Conservation (phyloP, 192 early-diverging fungal species). For the Entomortierella chlamydospora region DNA sequence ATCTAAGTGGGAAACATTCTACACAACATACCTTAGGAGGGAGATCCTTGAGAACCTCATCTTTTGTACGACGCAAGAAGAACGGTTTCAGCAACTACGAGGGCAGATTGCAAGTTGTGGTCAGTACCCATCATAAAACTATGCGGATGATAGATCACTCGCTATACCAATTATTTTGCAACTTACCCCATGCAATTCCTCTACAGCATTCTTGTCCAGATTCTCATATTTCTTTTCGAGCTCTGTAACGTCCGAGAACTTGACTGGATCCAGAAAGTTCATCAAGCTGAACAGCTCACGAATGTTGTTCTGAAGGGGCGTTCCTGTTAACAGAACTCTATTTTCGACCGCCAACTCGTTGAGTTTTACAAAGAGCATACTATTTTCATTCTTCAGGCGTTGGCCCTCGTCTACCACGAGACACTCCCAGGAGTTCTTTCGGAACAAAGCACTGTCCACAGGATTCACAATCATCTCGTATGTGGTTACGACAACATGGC, state of each 20-base stretch:
- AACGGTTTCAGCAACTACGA: constrained; percentile 70
- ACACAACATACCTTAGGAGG: constrained; percentile 65
- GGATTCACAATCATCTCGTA: constrained; percentile 69
- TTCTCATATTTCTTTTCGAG: constrained; percentile 66
- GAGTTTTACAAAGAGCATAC: constrained; percentile 66
- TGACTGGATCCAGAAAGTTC: constrained; percentile 73
- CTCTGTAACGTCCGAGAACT: constrained; percentile 68
- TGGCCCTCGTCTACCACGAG: constrained; percentile 84
- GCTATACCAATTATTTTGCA: background rate
- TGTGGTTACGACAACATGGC: constrained; percentile 77
- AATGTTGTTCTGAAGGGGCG: constrained; percentile 80
- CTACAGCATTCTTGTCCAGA: constrained; percentile 63
- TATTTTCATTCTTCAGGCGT: constrained; percentile 78
- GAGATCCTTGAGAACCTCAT: constrained; percentile 64
- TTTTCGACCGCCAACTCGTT: constrained; percentile 62
- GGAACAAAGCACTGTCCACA: constrained; percentile 59
- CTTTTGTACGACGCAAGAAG: constrained; percentile 79
- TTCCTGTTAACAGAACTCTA: constrained; percentile 75
- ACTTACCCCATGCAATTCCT: constrained; percentile 72
- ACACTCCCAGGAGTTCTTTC: constrained; percentile 65
- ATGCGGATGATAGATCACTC: background rate
- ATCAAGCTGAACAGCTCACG: constrained; percentile 78
- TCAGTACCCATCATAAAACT: background rate
- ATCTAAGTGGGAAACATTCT: no score
- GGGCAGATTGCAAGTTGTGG: no score